A percentile compares a stretch with the other conserved stretches of the same genome.
These are phyloP conservation scores for Acorus calamus DNA, from an alignment of 106 monocot species.

Conservation along the genomic window DNA sequence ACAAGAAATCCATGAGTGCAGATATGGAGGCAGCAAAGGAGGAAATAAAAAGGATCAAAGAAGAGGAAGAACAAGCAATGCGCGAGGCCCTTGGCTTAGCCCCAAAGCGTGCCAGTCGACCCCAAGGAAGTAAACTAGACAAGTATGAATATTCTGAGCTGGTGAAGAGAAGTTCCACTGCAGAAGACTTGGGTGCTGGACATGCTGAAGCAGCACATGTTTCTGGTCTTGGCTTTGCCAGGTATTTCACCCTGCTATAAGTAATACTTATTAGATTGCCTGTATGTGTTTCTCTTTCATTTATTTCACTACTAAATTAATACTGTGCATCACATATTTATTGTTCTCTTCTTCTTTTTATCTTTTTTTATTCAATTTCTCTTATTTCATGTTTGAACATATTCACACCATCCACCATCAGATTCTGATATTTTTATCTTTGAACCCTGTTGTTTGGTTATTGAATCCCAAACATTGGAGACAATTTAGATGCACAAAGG, in stretches of 20 bases:
- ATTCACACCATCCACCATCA: too few relatives aligned
- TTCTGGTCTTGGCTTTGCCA: constrained; percentile 92
- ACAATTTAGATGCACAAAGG: too few relatives aligned
- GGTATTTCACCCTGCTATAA: constrained; percentile 24
- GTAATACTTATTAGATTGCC: background rate
- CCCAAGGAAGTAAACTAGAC: constrained; percentile 72
- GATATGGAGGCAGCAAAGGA: constrained; percentile 58
- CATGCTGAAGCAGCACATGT: constrained; percentile 99
- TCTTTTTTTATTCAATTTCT: too few relatives aligned
- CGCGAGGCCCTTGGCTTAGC: constrained; percentile 94
- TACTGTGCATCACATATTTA: too few relatives aligned
- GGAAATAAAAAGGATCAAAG: constrained; percentile 86
- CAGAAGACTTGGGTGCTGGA: constrained; percentile 88
- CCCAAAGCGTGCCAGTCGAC: constrained; percentile 56
- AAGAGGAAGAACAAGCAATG: constrained; percentile 96
- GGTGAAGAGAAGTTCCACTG: constrained; percentile 79
- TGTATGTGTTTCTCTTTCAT: background rate
- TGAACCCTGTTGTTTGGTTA: too few relatives aligned
- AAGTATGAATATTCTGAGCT: constrained; percentile 95
- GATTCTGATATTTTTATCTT: too few relatives aligned
- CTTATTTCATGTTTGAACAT: too few relatives aligned
- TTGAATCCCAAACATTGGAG: too few relatives aligned
- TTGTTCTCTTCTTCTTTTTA: too few relatives aligned
- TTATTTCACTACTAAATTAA: too few relatives aligned
- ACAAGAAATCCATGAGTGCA: constrained; percentile 44